Conservation (phyloP, 2,329 filamentous ascomycete genomes). For the Aureobasidium sp. region DNA sequence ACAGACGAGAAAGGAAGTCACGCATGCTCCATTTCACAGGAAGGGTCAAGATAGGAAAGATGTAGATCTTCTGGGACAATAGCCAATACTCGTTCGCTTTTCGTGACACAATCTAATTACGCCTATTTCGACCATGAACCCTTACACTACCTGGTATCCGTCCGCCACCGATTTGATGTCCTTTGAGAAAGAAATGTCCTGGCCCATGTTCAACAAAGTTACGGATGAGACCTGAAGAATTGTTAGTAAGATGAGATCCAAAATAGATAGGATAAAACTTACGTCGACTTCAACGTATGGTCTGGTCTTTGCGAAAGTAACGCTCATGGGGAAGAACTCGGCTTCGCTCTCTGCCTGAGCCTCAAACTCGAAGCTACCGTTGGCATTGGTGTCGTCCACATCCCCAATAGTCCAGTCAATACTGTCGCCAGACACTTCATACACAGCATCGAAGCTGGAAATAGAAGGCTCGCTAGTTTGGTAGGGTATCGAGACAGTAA, state of each 20-base stretch:
- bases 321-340: conserved; percentile 96
- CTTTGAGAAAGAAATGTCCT: conserved; percentile 75
- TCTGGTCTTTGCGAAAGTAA: conserved; percentile 75
- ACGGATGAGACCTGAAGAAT: conserved; percentile 55
- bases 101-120: conserved; percentile 9
- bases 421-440: conserved; percentile 86
- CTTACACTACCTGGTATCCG: conserved; percentile 66
- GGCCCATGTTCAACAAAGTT: conserved; percentile 62
- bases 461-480: conserved; percentile 75
- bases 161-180: conserved; percentile 71
- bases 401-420: conserved; percentile 89
- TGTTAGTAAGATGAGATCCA: conserved; percentile 22
- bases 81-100: conserved; percentile 9
- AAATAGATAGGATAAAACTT: conserved; percentile 36
- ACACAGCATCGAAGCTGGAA: conserved; percentile 87
- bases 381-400: conserved; percentile 73
- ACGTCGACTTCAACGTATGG: conserved; percentile 93
- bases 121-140: background rate
- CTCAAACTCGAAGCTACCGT: conserved; percentile 91
- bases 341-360: conserved; percentile 78
- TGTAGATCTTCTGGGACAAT: background rate
- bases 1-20: background rate
- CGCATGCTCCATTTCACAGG: background rate
- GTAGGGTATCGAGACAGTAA: conserved; percentile 82
- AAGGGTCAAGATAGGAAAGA: background rate